Base-by-base conservation (phyloP, 805 yeast genomes). In the Torulaspora maleeae region DNA sequence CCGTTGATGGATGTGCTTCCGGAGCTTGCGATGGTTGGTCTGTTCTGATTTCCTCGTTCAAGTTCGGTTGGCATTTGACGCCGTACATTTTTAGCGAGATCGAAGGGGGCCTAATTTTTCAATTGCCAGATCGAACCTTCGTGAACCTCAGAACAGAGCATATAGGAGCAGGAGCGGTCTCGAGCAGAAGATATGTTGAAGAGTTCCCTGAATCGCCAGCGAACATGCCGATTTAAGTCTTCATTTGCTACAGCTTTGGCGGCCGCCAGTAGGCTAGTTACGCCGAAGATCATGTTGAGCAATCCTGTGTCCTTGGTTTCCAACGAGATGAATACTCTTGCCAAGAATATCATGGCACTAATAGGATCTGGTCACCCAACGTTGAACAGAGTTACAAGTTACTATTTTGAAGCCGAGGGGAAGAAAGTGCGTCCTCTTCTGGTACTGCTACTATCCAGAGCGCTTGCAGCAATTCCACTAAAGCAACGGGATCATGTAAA, bases 331-430 rank as follows among this genome's bases (percentile, higher is more conserved):
- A 81, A 89, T 17, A 80, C 79, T 28, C 68, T 91, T 58, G 96
- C 96, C 22, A 79, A 78, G 59, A 88, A 89, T 61, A 93, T 91
- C 51, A 95, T 95, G 38, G 71, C 75, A 15, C 73, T 93, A 43
- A 82, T 91, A 47, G 97, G 98, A 1, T 83, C 95, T 0, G 95
- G 96, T 2, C 96, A 91, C 61, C 96, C 98, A 1, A 83, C 93
- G 9, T 73, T 91, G 49, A 90, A 91, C 67, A 75, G 95, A 54
- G 96, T 91, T 3, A 83, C 95, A n/a, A 79, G 88, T 28, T 93
- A 93, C 69, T 93, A 93, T 69, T 93, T 93, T 56, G 96, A 90
- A 67, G 86, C 93, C 15, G 96, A 91, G 61, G 98, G 99, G 5
- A 93, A 93, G 66, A 95, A 90, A 61, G 88, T 93, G 15, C 76